A percentile compares a stretch with the other conserved stretches of the same genome.
These are phyloP conservation scores for Acanthamoeba culbertsoni DNA, from an alignment of 208 protist species.

Conservation along the genomic window DNA sequence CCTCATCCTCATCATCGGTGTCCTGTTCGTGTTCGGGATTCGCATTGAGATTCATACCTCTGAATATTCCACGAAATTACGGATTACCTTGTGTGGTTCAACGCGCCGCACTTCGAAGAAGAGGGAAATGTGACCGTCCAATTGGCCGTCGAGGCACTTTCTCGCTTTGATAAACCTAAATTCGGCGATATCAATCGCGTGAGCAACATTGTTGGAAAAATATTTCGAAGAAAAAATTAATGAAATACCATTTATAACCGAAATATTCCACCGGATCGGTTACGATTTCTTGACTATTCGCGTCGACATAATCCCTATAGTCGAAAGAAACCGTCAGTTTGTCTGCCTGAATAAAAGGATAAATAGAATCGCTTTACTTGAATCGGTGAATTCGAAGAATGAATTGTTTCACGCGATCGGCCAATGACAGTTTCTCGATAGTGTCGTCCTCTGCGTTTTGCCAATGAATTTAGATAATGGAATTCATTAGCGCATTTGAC, in stretches of 20 bases:
- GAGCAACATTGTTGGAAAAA: neutral
- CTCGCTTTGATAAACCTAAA: conserved; percentile 22
- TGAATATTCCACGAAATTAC: too few species aligned
- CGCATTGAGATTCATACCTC: too few species aligned
- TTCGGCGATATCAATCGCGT: too few species aligned
- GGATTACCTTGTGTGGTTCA: neutral
- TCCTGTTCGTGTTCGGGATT: neutral
- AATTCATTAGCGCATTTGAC: neutral
- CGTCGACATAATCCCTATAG: too few species aligned
- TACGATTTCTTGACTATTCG: too few species aligned
- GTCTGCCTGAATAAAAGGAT: too few species aligned
- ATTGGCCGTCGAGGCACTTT: conserved; percentile 14
- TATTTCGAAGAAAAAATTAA: neutral
- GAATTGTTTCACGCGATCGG: neutral
- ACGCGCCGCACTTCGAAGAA: conserved; percentile 26
- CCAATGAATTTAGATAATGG: neutral
- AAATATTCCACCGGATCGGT: too few species aligned
- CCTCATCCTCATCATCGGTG: neutral
- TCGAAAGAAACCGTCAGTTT: too few species aligned
- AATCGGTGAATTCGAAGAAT: neutral
- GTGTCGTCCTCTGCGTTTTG: neutral
- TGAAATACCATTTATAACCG: neutral
- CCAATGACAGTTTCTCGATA: neutral
- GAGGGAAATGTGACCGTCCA: conserved; percentile 6
- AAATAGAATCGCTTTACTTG: neutral